A percentile compares a stretch with the other conserved stretches of the same genome.
Conservation (phyloP, 208 protist species). For the Novymonas esmeraldas region DNA sequence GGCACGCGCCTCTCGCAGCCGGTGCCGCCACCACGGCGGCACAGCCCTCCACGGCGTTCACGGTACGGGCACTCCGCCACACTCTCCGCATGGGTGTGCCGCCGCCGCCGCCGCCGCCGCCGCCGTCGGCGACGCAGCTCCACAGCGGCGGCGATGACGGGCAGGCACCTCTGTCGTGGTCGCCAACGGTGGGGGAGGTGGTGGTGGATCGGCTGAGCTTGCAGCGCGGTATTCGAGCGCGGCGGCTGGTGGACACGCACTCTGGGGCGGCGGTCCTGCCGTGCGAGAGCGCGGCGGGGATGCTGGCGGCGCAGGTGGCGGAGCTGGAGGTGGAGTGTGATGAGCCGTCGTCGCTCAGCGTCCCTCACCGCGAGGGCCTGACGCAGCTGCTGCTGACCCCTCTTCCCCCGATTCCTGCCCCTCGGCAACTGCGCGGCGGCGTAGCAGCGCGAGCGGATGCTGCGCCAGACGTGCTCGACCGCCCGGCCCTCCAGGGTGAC, state of each 20-base stretch:
- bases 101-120: not conserved
- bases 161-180: not conserved
- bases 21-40: not conserved
- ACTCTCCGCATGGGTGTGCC: constrained; percentile 23
- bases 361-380: not conserved
- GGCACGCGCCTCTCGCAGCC: not conserved
- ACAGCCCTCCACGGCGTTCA: constrained; percentile 4
- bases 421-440: too few relatives aligned
- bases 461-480: constrained; percentile 11
- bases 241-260: constrained; percentile 39
- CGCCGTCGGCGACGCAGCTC: too few relatives aligned
- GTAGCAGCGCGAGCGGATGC: not conserved
- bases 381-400: constrained; percentile 20
- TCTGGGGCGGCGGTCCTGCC: constrained; percentile 64
- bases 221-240: constrained; percentile 18
- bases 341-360: not conserved
- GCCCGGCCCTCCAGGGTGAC: constrained; percentile 6
- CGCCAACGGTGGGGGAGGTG: not conserved
- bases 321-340: constrained; percentile 20
- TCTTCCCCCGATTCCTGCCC: too few relatives aligned
- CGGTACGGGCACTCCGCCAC: constrained; percentile 9
- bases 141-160: not conserved
- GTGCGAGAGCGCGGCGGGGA: constrained; percentile 36
- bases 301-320: constrained; percentile 18
- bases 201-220: constrained; percentile 15